Base-by-base conservation (phyloP, 1,284 basidiomycete genomes). In the Kwoniella shivajii region DNA sequence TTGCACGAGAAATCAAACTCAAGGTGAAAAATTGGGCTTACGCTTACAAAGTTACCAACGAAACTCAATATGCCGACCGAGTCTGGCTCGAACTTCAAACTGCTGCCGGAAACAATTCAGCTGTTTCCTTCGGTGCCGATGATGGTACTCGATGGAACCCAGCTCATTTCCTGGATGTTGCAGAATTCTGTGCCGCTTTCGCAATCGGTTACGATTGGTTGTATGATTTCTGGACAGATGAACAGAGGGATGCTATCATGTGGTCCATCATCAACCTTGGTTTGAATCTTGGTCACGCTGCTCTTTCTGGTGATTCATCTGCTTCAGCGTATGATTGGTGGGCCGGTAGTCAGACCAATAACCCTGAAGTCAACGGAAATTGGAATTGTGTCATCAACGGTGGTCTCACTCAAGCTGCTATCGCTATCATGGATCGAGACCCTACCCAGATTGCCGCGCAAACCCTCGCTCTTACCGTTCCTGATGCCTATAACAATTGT, bases 311-410 rank as follows among this genome's bases (percentile, higher is more conserved):
- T 63, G 59, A 61, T 30, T 31, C 53, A 4, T 54, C 56, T 16
- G 57, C 78, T 36, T 75, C 79, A 54, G 42, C 56, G 24, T 75
- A 76, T 64, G 73, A 73, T 45, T 84, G 82, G 82, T 84, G 82
- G 82, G 72, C 72, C 24, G 68, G 68, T 37, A 57, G 50, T 29
- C 54, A 49, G n/a, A 54, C 33, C 6, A 49, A 54, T 24, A 61
- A 66, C 33, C 48, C 58, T 14, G 65, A 70, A 26, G 76, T 80
- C 60, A 78, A 82, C 68, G 82, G 95, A 41, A 98, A 98, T 82
- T 98, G 94, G 94, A 98, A 98, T 78, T 98, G 95, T 73, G 79
- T 98, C 61, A 92, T 88, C 82, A 99, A 98, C 77, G 85, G 86
- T 55, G 95, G 95, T 60, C 80, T 99, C 64, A 90, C 90, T 24